phyloP scores from a whole-genome alignment of 495 filamentous ascomycete genomes.

The Aspergillus carlsbadensis region DNA sequence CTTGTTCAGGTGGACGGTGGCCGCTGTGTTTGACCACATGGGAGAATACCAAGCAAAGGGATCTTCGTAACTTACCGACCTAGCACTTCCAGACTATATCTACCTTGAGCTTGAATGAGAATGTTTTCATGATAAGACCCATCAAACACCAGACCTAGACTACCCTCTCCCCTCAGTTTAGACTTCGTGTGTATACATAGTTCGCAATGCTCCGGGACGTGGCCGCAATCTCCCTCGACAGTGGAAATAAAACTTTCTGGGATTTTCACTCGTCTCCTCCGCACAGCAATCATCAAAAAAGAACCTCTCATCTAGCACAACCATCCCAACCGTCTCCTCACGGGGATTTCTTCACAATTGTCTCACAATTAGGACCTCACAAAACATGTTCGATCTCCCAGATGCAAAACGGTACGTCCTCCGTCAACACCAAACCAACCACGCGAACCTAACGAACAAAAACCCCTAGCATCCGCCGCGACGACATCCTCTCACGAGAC shows the following conservation, averaged over 20 bases:
- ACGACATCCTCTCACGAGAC: conserved; percentile 37
- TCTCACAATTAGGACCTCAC: not conserved
- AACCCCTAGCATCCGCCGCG: conserved; percentile 39
- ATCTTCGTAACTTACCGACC: not conserved
- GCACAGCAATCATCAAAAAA: conserved; percentile 3
- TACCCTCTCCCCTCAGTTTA: too few relatives aligned
- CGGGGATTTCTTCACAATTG: not conserved
- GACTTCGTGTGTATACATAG: not conserved
- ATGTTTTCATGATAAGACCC: too few relatives aligned
- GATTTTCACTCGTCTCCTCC: conserved; percentile 11
- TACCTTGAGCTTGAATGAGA: too few relatives aligned
- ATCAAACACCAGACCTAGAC: not conserved
- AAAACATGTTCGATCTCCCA: conserved; percentile 43
- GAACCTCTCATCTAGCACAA: not conserved
- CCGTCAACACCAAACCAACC: not conserved
- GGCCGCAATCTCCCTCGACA: not conserved
- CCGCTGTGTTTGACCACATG: conserved; percentile 19
- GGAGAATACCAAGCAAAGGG: too few relatives aligned
- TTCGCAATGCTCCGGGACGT: conserved; percentile 6
- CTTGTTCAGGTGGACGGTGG: conserved; percentile 14
- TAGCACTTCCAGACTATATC: too few relatives aligned
- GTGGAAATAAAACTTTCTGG: not conserved
- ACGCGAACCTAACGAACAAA: conserved; percentile 9
- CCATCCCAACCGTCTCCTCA: not conserved
- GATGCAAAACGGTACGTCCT: conserved; percentile 39